Evolutionary conservation across 2,329 filamentous ascomycete species (phyloP), one percentile per base, ranked within the genome.

Genomic region (Calonectria fujianensis): DNA sequence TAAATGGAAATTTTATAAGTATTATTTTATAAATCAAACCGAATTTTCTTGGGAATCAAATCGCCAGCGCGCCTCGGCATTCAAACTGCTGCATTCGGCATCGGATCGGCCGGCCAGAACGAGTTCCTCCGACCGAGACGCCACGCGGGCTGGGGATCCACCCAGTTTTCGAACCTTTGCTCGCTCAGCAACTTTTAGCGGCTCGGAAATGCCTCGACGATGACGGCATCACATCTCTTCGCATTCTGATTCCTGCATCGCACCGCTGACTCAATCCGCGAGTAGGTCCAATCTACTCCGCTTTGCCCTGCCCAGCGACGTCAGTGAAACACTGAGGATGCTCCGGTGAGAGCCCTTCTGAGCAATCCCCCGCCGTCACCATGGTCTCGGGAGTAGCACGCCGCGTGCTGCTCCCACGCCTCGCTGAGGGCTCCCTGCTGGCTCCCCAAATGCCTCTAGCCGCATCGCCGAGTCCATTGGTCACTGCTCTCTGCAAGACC

Each of bases 321-420:
- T 76, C 65, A 78, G 71, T 65, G 70, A 74, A 72, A 70, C 74
- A 72, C 76, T 81, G 80, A 84, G 80, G 76, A 84, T 84, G 82
- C 80, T 77, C 75, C 78, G 76, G 75, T 79, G 73, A 77, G 76
- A 77, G 68, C 75, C 67, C 72, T 67, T 79, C 65, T 78, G 35
- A 80, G 74, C 77, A 74, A 75, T 78, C 76, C 76, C 75, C 80
- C 75, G 75, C 80, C 75, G 79, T 82, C 81, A 86, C 80, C 79
- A 90, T 90, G 88, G 86, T 86, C 83, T 85, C 87, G 85, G 88
- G 86, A 83, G 85, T 85, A 82, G 85, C 88, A 81, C 88, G 88
- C 80, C 87, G 86, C 81, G 85, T 85, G 84, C 85, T 89, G 85
- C 85, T 88, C 84, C 88, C 88, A 76, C 86, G 85, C 81, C 84